A percentile compares a stretch with the other conserved stretches of the same genome.
phyloP scores from a whole-genome alignment of 2,329 filamentous ascomycete species.

The Colletotrichum trifolii region DNA sequence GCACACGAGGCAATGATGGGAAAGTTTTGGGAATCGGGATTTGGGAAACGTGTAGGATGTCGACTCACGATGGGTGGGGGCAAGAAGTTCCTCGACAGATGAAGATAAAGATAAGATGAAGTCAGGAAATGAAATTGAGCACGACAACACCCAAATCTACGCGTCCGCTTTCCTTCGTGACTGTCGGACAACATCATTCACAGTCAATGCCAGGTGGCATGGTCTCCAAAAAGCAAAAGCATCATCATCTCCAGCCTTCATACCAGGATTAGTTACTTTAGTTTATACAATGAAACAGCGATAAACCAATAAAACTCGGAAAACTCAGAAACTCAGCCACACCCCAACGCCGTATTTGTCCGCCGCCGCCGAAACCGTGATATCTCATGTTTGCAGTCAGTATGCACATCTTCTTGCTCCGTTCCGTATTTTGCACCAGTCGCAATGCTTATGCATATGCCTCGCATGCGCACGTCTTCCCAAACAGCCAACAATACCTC shows the following conservation, averaged over 20 bases:
- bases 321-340: constrained; percentile 5
- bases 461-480: no score
- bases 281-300: constrained; percentile 15
- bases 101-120: constrained; percentile 21
- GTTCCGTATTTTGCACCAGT: neutral
- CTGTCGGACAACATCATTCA: neutral
- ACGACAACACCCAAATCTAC: constrained; percentile 10
- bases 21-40: constrained; percentile 8
- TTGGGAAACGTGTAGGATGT: constrained; percentile 28
- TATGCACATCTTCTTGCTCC: neutral
- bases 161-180: neutral
- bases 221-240: no score
- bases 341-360: constrained; percentile 25
- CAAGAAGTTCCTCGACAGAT: neutral
- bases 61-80: constrained; percentile 8
- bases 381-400: constrained; percentile 25
- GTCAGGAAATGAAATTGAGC: constrained; percentile 32
- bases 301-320: constrained; percentile 1
- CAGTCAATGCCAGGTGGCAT: no score
- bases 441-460: no score
- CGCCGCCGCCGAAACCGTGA: constrained; percentile 12
- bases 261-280: neutral
- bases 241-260: no score
- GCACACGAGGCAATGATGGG: constrained; percentile 16
- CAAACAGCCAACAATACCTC: no score